These are phyloP conservation scores for Collariella sp. DNA, from an alignment of 495 filamentous ascomycete species.

Conservation along the genomic window DNA sequence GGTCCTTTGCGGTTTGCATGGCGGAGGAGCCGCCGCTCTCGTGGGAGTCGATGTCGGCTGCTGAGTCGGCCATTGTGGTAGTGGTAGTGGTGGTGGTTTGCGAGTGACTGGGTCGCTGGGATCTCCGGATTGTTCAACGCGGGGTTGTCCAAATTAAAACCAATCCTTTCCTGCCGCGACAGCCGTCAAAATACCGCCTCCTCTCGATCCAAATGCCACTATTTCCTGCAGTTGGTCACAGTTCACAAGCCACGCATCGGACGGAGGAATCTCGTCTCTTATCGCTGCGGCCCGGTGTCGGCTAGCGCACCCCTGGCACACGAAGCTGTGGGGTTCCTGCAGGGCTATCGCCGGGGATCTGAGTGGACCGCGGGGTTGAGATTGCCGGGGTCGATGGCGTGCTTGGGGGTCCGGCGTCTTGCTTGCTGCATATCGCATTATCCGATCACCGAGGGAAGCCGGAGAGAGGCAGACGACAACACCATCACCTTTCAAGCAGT, in stretches of 20 bases:
- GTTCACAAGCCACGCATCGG: too few relatives aligned
- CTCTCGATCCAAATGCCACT: too few relatives aligned
- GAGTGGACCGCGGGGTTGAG: background rate
- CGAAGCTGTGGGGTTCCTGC: background rate
- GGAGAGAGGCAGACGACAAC: too few relatives aligned
- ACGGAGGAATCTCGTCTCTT: background rate
- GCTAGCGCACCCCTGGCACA: background rate
- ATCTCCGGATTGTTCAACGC: too few relatives aligned
- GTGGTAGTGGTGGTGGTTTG: background rate
- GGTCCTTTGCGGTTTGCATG: slow-evolving; percentile 71
- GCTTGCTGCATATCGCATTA: slow-evolving; percentile 5
- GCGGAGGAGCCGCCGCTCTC: slow-evolving; percentile 17
- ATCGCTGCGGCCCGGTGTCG: background rate
- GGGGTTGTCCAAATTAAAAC: too few relatives aligned
- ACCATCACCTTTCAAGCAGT: too few relatives aligned
- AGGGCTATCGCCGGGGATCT: background rate
- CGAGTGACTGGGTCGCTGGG: too few relatives aligned
- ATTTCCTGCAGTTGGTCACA: too few relatives aligned
- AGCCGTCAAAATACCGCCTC: too few relatives aligned
- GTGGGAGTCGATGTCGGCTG: slow-evolving; percentile 30
- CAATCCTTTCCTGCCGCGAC: too few relatives aligned
- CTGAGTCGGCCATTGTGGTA: slow-evolving; percentile 36
- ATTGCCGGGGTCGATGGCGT: background rate
- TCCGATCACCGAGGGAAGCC: background rate
- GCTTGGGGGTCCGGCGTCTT: background rate